phyloP scores from a whole-genome alignment of 768 basidiomycete species.

The Lyophyllum decastes region DNA sequence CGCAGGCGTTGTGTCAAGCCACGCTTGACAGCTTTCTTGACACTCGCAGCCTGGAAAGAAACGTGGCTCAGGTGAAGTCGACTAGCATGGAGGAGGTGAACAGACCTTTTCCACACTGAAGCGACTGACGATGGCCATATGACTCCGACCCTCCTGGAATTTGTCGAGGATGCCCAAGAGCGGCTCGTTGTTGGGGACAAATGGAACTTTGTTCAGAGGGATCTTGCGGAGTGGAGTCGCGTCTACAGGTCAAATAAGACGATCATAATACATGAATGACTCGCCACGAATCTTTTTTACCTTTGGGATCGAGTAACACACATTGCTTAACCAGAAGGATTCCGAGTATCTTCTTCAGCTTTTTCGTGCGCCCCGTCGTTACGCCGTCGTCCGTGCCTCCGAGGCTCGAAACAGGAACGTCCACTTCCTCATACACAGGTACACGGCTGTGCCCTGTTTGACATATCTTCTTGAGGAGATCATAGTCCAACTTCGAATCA shows the following conservation, averaged over 20 bases:
- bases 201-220: conserved; percentile 84
- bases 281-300: conserved; percentile 28
- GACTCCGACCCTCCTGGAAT: conserved; percentile 88
- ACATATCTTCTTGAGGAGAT: conserved; percentile 73
- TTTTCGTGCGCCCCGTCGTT: conserved; percentile 37
- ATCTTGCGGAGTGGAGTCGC: conserved; percentile 81
- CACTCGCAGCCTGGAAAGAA: conserved; percentile 61
- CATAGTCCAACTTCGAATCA: conserved; percentile 80
- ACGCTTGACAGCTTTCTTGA: conserved; percentile 82
- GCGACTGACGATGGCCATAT: conserved; percentile 89
- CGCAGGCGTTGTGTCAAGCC: conserved; percentile 79
- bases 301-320: conserved; percentile 84
- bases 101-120: conserved; percentile 63
- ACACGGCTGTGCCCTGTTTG: conserved; percentile 83
- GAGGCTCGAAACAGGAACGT: conserved; percentile 48
- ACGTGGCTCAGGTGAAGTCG: neutral
- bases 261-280: neutral
- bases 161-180: conserved; percentile 82
- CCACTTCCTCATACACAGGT: conserved; percentile 80
- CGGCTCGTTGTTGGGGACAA: conserved; percentile 85
- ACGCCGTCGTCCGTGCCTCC: conserved; percentile 12
- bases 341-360: conserved; percentile 82
- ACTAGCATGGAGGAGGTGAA: neutral
- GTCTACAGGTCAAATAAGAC: conserved; percentile 40
- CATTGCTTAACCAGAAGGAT: conserved; percentile 90